Base-by-base conservation (phyloP, 2,329 filamentous ascomycete species). In the Ophiostoma tasmaniense region DNA sequence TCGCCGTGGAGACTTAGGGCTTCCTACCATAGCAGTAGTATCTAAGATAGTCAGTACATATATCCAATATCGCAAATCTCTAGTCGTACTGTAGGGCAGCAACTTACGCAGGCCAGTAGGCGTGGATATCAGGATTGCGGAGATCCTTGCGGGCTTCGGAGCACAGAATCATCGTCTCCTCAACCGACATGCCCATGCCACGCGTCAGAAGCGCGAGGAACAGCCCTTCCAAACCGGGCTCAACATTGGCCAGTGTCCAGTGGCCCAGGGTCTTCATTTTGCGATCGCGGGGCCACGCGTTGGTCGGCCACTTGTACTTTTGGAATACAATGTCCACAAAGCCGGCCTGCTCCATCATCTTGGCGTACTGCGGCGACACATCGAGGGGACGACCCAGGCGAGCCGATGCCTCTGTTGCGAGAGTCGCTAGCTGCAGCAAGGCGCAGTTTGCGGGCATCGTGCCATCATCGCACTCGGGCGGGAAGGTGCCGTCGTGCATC, bases 201-300 rank as follows among this genome's bases (percentile, higher is more conserved):
- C 75, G 74, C 2, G 76, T 77, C 39, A 77, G 73, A 6, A 76
- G 68, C 8, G 73, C 74, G 64, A 77, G 68, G 10, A 75, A 74
- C 33, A 76, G 74, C 1, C 75, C 75, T 71, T 77, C 74, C 1
- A 77, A 73, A 5, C 75, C 76, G 33, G 66, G 70, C 72, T 75
- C 69, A 13, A 76, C 71, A 59, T 75, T 76, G 33, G 73, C 70
- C 35, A 72, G 67, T 30, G 73, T 72, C 73, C 75, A 75, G 25
- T 67, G 28, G 10, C 77, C 76, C 6, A 77, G 71, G 33, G 73
- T 72, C 70, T 76, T 77, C 68, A 74, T 70, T 66, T 75, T 73
- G 30, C 69, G 70, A 42, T 77, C 75, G 39, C 72, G 72, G 6
- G 76, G 74, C 76, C 77, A 78, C 20, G 71, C 61, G 50, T 76